A percentile compares a stretch with the other conserved stretches of the same genome.
Evolutionary conservation across 2,329 filamentous ascomycete species (phyloP).

Genomic region (Fusarium burgessii): DNA sequence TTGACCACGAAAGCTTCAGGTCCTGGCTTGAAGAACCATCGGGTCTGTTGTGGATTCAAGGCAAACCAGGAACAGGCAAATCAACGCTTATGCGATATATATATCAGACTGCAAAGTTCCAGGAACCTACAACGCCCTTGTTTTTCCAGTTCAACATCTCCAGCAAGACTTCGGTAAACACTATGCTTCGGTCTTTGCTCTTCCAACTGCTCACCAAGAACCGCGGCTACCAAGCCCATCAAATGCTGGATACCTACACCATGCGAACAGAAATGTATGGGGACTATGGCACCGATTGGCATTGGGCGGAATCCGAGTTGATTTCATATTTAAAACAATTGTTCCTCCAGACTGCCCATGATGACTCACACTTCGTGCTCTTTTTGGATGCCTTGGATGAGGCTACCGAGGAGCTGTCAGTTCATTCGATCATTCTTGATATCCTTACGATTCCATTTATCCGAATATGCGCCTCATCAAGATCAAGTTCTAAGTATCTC

Average conservation of each 20-base stretch:
- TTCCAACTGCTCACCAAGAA: background rate
- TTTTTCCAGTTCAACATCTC: background rate
- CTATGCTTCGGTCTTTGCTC: background rate
- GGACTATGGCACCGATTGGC: background rate
- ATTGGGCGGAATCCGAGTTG: background rate
- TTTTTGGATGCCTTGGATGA: background rate
- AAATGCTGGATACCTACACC: background rate
- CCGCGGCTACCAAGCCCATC: background rate
- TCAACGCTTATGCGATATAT: background rate
- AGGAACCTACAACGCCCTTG: background rate
- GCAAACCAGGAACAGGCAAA: background rate
- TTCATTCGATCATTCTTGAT: background rate
- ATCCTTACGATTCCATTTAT: background rate
- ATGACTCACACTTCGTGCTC: background rate
- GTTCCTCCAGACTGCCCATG: background rate
- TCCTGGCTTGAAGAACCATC: background rate
- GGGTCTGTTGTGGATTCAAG: background rate
- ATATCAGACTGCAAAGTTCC: background rate
- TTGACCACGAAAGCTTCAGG: fast-evolving
- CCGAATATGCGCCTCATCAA: background rate
- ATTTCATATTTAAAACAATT: background rate
- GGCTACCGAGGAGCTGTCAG: background rate
- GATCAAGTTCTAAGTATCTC: fast-evolving
- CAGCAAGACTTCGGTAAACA: background rate
- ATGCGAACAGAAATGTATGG: background rate